Base-by-base conservation (phyloP, 2,329 filamentous ascomycete genomes). In the Colletotrichum nymphaeae region DNA sequence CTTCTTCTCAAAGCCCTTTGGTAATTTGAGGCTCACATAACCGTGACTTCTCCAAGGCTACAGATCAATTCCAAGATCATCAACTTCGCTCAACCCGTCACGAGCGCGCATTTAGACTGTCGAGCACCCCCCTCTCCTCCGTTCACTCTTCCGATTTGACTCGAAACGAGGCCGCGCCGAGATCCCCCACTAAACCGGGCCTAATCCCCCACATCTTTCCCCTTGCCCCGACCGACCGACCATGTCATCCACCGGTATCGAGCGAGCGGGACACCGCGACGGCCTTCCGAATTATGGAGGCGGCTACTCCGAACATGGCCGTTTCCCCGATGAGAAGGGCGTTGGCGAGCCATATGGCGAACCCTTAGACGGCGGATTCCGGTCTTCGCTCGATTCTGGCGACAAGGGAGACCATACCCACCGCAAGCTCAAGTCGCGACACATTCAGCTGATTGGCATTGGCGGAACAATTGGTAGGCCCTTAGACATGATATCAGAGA, bases 401-500 rank as follows among this genome's bases (percentile, higher is more conserved):
- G 42, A 49, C n/a, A 77, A 74, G 16, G 67, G 74, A 22, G 85
- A 88, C 72, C 77, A 84, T 9, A 89, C 87, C 1, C 86, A 89
- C 63, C 86, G 88, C 59, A 86, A 81, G 71, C 85, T 90, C 74
- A 90, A 89, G 78, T 81, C 87, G 26, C 86, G 88, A 1, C 88
- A 90, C 75, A 89, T 91, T 58, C 89, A 91, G 77, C 82, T 90
- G 37, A 90, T 90, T 77, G 90, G 88, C 37, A 92, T 92, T 70
- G 91, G 90, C 52, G 91, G 90, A 0, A 91, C 90, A 7, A 92
- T 92, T 74, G 90, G 91, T 22, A 92, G 89, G 1, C 89, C 88
- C 19, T 82, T 92, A 3, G 91, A 86, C 91, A 76, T 30, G 55
- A 19, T 5, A 58, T 7, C 22, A n/a, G 24, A 46, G 16, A n/a